Evolutionary conservation across 495 filamentous ascomycete species (phyloP), one percentile per base, ranked within the genome.

Genomic region (Lophiostoma macrostomum): DNA sequence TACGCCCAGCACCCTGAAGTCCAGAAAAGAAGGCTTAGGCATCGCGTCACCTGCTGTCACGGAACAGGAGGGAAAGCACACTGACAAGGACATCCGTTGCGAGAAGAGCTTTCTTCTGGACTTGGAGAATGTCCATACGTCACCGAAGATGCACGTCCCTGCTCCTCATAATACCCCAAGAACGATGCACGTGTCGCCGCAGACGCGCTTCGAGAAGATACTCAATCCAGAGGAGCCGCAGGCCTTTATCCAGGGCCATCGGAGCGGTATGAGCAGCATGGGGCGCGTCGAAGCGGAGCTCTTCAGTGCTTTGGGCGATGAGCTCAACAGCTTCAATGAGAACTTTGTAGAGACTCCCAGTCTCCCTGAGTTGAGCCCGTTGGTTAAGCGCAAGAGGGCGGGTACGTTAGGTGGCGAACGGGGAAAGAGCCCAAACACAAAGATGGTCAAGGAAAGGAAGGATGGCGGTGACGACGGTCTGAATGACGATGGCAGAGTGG

Each of bases 271-370:
- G 32, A 38, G 41, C 23, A 49, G 42, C 20, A 45, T 47, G 14
- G 56, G 24, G 1, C 37, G 49, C 6, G 22, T 60, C 2, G 56
- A 51, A 43, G 13, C 10, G 13, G 27, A 53, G 37, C 29, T 60
- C 1, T 60, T 40, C 13, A 53, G 49, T 35, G 50, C 56, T 12
- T 20, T 60, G 32, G 56, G 56, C 1, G 56, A 60, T 6, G 50
- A 45, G 44, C 22, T 58, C 5, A 31, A 8, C 4, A 43, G 28
- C 16, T 50, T 42, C 29, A 20, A 50, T 19, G 27, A 23, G 8
- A 6, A 31, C n/a, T 32, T 5, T 32, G 16, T n/a, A n/a, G n/a
- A n/a, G n/a, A n/a, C n/a, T n/a, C n/a, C n/a, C n/a, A n/a, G n/a
- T n/a, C n/a, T n/a, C n/a, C n/a, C n/a, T n/a, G n/a, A n/a, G n/a